phyloP scores from a whole-genome alignment of 805 yeast species.

The Sugiyamaella boreocaroliniensis region DNA sequence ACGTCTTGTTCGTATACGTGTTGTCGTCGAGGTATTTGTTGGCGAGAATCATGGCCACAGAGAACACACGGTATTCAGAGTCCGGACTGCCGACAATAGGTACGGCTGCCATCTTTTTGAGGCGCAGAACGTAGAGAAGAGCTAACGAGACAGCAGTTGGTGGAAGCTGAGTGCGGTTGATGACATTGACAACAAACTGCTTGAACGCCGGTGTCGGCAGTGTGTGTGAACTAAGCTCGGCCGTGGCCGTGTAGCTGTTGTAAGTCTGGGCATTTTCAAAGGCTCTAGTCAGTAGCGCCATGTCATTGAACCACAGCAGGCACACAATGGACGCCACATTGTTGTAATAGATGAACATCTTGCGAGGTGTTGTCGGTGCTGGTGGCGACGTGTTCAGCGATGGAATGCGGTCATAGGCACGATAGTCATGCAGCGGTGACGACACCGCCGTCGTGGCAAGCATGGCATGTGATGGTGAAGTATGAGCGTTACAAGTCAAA shows the following conservation, averaged over 20 bases:
- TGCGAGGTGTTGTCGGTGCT: neutral
- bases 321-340: constrained; percentile 28
- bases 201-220: constrained; percentile 24
- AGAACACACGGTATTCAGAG: constrained; percentile 37
- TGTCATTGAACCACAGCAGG: constrained; percentile 28
- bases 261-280: constrained; percentile 4
- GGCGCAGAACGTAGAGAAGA: constrained; percentile 28
- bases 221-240: constrained; percentile 1
- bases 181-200: constrained; percentile 24
- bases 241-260: neutral
- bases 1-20: constrained; percentile 82
- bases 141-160: constrained; percentile 29
- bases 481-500: no score
- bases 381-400: neutral
- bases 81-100: constrained; percentile 26
- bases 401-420: neutral
- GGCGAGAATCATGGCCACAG: constrained; percentile 67
- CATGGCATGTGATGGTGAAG: neutral
- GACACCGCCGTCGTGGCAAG: neutral
- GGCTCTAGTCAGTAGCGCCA: constrained; percentile 5
- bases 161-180: constrained; percentile 28
- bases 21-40: constrained; percentile 91
- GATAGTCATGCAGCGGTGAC: neutral
- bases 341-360: constrained; percentile 13
- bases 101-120: constrained; percentile 20